Conservation (phyloP, 2,329 filamentous ascomycete species). For the Colletotrichum sp. region DNA sequence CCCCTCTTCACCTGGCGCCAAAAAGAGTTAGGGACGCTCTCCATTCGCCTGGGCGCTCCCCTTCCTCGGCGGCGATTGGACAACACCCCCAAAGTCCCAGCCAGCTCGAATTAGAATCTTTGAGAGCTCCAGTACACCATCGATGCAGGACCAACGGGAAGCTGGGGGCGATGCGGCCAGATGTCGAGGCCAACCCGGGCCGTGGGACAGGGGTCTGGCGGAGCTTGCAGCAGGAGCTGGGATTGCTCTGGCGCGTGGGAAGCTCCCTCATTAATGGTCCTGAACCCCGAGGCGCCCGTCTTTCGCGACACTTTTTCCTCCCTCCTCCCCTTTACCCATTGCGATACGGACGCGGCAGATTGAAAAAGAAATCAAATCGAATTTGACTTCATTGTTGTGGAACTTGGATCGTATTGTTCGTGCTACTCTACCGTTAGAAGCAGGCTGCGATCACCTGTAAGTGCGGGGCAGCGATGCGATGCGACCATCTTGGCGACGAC, state of each 20-base stretch:
- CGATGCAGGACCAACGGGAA: constrained; percentile 13
- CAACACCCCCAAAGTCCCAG: not conserved
- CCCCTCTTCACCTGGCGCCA: constrained; percentile 18
- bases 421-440: not conserved
- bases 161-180: constrained; percentile 14
- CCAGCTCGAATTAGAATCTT: constrained; percentile 7
- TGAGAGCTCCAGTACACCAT: not conserved
- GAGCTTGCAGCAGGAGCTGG: constrained; percentile 15
- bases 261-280: constrained; percentile 15
- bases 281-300: constrained; percentile 6
- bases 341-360: not conserved
- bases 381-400: not conserved
- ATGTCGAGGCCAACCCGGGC: not conserved
- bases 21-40: constrained; percentile 12
- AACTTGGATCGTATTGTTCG: not conserved
- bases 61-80: constrained; percentile 5
- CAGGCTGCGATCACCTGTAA: constrained; percentile 4
- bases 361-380: not conserved
- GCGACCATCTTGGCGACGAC: not conserved
- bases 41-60: constrained; percentile 1
- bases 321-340: not conserved
- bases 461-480: constrained; percentile 15
- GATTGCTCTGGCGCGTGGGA: constrained; percentile 4
- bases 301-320: not conserved
- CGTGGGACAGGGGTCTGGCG: constrained; percentile 9